Percentiles rank a stretch among this genome's conserved stretches.
Evolutionary conservation across 495 filamentous ascomycete species (phyloP).

Genomic region (Lasiosphaeria ovina): DNA sequence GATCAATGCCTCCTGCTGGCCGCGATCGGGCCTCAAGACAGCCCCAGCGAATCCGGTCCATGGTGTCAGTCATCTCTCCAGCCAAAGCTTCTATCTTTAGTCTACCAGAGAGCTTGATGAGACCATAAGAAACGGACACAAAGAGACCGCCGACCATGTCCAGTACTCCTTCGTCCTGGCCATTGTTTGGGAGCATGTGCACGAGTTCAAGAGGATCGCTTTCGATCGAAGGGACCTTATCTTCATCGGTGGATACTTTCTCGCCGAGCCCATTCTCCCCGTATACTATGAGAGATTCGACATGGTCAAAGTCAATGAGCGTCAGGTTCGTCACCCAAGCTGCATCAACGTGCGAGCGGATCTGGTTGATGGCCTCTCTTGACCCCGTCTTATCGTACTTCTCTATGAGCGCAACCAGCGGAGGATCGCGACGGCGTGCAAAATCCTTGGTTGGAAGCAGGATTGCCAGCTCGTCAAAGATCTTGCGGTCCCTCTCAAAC

Average conservation of each 20-base stretch:
- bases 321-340: constrained; percentile 36
- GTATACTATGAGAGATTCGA: constrained; percentile 1
- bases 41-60: constrained; percentile 32
- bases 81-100: constrained; percentile 28
- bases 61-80: constrained; percentile 29
- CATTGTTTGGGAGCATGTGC: not conserved
- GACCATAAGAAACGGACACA: constrained; percentile 11
- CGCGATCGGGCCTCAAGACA: constrained; percentile 23
- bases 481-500: constrained; percentile 23
- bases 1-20: constrained; percentile 8
- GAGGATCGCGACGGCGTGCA: constrained; percentile 20
- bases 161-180: constrained; percentile 4
- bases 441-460: constrained; percentile 28
- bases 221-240: constrained; percentile 4
- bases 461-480: constrained; percentile 28
- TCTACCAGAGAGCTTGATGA: constrained; percentile 16
- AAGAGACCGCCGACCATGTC: constrained; percentile 18
- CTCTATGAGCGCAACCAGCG: constrained; percentile 22
- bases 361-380: constrained; percentile 12
- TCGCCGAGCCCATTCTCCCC: not conserved
- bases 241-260: not conserved
- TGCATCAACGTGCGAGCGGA: constrained; percentile 25
- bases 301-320: constrained; percentile 29
- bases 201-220: constrained; percentile 6
- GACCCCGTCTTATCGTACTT: constrained; percentile 8